phyloP scores from a whole-genome alignment of 371 early-diverging fungal species.

The Mortierella sp. region DNA sequence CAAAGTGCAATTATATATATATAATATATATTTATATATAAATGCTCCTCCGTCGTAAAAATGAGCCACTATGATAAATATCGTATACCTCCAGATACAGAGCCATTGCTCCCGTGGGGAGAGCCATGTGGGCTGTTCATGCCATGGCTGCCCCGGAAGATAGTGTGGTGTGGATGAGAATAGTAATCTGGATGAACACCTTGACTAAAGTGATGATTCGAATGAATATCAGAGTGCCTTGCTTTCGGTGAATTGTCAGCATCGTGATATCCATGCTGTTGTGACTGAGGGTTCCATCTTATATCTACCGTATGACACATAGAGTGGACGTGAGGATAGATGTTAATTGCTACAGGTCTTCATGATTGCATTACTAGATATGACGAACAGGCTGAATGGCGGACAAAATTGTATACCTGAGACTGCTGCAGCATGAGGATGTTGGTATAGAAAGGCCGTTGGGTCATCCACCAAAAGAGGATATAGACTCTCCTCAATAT shows the following conservation, averaged over 20 bases:
- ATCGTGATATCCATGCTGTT: constrained; percentile 46
- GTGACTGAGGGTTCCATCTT: constrained; percentile 46
- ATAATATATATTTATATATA: no score
- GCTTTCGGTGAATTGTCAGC: constrained; percentile 37
- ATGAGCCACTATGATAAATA: background rate
- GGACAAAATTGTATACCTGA: constrained; percentile 21
- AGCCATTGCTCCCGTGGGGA: constrained; percentile 52
- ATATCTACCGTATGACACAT: constrained; percentile 18
- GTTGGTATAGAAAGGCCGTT: constrained; percentile 43
- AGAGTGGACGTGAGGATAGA: background rate
- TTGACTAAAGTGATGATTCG: constrained; percentile 42
- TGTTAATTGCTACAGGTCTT: background rate
- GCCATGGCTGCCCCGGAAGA: constrained; percentile 36
- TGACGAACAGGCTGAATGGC: background rate
- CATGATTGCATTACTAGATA: no score
- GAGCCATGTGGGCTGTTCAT: constrained; percentile 48
- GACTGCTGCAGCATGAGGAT: constrained; percentile 43
- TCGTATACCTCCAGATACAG: constrained; percentile 48
- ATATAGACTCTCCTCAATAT: constrained; percentile 75
- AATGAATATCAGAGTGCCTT: constrained; percentile 36
- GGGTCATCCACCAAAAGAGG: constrained; percentile 85
- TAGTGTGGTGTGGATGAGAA: constrained; percentile 36
- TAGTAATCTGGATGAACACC: constrained; percentile 40
- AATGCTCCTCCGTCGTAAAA: background rate
- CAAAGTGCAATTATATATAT: no score